A percentile compares a stretch with the other conserved stretches of the same genome.
These are phyloP conservation scores for Elongisporangium undulatum DNA, from an alignment of 352 stramenopile species.

Conservation along the genomic window DNA sequence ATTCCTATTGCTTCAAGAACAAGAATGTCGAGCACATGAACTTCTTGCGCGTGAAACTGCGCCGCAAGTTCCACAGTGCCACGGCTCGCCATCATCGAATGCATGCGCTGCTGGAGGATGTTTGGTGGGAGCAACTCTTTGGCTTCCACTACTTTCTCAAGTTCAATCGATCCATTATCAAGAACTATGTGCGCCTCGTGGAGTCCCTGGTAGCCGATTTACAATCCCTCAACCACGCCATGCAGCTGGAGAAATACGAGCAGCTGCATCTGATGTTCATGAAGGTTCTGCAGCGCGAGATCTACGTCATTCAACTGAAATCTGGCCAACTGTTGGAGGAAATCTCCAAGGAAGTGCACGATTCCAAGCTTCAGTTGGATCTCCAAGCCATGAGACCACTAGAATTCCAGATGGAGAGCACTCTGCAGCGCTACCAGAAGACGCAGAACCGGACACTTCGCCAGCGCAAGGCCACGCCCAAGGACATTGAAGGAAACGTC, in stretches of 20 bases:
- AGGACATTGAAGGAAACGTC: constrained; percentile 42
- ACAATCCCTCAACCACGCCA: constrained; percentile 34
- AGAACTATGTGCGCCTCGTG: constrained; percentile 31
- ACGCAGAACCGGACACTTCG: constrained; percentile 34
- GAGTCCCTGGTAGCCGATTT: constrained; percentile 33
- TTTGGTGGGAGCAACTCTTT: constrained; percentile 55
- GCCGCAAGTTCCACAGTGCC: constrained; percentile 32
- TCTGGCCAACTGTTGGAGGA: constrained; percentile 32
- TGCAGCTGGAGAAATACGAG: constrained; percentile 42
- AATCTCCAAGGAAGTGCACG: constrained; percentile 26
- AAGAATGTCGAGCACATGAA: constrained; percentile 53
- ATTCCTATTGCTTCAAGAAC: constrained; percentile 57
- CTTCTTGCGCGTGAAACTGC: constrained; percentile 33
- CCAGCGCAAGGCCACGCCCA: constrained; percentile 14
- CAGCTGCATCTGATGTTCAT: constrained; percentile 34
- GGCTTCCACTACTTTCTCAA: constrained; percentile 31
- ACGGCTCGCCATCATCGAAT: constrained; percentile 25
- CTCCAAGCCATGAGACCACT: constrained; percentile 22
- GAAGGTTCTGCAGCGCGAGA: constrained; percentile 38
- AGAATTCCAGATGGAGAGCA: constrained; percentile 39
- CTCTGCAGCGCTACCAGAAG: constrained; percentile 27
- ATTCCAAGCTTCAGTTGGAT: constrained; percentile 19
- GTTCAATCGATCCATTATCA: constrained; percentile 40
- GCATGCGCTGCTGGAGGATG: constrained; percentile 30
- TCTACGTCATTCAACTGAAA: constrained; percentile 40